Conservation (phyloP, 2,329 filamentous ascomycete genomes). For the Claviceps quebecensis region DNA sequence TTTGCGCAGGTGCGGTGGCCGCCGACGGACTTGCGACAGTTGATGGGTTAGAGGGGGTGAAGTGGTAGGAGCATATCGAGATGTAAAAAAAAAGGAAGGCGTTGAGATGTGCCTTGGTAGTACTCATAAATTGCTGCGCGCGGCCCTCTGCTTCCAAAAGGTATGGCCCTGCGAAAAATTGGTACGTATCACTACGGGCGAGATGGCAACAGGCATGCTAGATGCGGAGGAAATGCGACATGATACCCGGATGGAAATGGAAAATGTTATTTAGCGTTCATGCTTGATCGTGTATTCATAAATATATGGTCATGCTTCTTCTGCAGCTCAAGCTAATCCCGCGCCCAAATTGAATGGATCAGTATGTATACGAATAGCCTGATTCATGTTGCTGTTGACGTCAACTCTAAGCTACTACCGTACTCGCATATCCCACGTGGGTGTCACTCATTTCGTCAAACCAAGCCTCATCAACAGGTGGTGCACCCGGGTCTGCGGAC, state of each 20-base stretch:
- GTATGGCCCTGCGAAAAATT: background rate
- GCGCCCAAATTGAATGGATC: background rate
- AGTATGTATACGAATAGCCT: background rate
- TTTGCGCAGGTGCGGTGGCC: constrained; percentile 97
- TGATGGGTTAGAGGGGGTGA: constrained; percentile 55
- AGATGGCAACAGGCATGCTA: background rate
- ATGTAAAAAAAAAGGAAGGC: too few species aligned
- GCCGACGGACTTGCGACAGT: constrained; percentile 76
- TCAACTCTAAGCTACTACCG: constrained; percentile 6
- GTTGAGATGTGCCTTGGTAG: too few species aligned
- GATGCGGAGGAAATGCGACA: background rate
- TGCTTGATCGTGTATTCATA: background rate
- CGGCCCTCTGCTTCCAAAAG: too few species aligned
- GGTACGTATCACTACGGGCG: background rate
- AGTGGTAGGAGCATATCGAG: too few species aligned
- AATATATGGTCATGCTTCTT: background rate
- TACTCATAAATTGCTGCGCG: too few species aligned
- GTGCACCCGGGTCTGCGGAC: constrained; percentile 2
- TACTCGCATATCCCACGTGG: background rate
- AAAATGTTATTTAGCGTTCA: background rate
- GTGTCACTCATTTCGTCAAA: constrained; percentile 15
- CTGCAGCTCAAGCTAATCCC: background rate
- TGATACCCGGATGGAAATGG: background rate
- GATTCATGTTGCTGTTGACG: background rate
- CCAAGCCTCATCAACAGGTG: constrained; percentile 19